phyloP scores from a whole-genome alignment of 805 yeast species.

The Ogataea zsoltii region DNA sequence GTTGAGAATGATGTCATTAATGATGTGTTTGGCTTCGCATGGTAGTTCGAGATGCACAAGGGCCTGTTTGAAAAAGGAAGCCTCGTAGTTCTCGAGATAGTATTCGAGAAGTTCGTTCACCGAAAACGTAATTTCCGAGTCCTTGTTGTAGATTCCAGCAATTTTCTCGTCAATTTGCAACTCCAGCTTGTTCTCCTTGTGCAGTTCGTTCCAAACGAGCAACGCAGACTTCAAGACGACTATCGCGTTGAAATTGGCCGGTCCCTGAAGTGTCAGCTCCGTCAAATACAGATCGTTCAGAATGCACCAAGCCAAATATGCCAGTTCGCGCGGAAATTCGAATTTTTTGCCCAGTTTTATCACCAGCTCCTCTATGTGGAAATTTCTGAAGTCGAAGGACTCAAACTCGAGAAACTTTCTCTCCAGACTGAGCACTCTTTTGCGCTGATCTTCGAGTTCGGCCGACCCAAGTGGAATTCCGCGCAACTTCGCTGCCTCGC shows the following conservation, averaged over 20 bases:
- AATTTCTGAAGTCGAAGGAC: constrained; percentile 76
- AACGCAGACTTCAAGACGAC: constrained; percentile 62
- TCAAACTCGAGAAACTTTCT: constrained; percentile 73
- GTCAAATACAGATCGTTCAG: constrained; percentile 73
- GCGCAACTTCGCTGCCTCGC: constrained; percentile 43
- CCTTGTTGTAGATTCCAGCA: constrained; percentile 10
- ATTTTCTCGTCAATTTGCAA: constrained; percentile 14
- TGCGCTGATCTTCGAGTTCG: constrained; percentile 56
- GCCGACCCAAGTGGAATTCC: constrained; percentile 26
- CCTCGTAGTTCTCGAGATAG: constrained; percentile 31
- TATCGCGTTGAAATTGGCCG: constrained; percentile 75
- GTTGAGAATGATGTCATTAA: constrained; percentile 31
- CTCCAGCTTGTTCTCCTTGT: constrained; percentile 9
- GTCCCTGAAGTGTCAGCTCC: constrained; percentile 64
- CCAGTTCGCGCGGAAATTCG: constrained; percentile 45
- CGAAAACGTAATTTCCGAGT: constrained; percentile 9
- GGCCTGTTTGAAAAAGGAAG: constrained; percentile 26
- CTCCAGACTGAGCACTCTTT: constrained; percentile 60
- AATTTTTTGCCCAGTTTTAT: constrained; percentile 59
- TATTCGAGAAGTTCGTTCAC: constrained; percentile 33
- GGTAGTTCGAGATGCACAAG: constrained; percentile 21
- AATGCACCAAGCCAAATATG: constrained; percentile 70
- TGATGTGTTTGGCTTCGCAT: constrained; percentile 22
- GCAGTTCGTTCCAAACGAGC: constrained; percentile 28
- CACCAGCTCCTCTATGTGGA: constrained; percentile 64